These are phyloP conservation scores for Cryptosporidium baileyi DNA, from an alignment of 169 alveolate genomes.

Conservation along the genomic window DNA sequence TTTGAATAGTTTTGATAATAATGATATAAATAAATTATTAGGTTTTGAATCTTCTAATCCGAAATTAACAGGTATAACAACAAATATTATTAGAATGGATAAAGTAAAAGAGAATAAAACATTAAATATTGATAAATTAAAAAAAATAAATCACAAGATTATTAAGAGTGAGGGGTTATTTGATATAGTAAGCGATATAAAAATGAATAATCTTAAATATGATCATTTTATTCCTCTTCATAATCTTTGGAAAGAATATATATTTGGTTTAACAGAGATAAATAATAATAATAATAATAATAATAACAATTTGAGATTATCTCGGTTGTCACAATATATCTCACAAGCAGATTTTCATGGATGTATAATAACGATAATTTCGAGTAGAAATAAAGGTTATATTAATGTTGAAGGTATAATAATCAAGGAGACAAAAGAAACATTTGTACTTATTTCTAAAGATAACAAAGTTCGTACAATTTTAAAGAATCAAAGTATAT, in stretches of 20 bases:
- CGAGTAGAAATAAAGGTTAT: constrained; percentile 31
- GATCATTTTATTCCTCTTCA: constrained; percentile 41
- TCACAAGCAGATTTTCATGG: constrained; percentile 61
- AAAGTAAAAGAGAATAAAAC: constrained; percentile 7
- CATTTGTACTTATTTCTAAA: constrained; percentile 44
- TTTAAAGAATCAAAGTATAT: constrained; percentile 1
- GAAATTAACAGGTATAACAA: constrained; percentile 47
- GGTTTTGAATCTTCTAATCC: constrained; percentile 1
- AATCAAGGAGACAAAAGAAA: constrained; percentile 58
- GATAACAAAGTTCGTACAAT: constrained; percentile 38
- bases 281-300: not conserved
- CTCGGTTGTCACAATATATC: constrained; percentile 27
- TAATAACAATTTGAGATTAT: not conserved
- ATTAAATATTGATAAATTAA: not conserved
- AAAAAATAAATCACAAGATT: not conserved
- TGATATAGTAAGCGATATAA: constrained; percentile 22
- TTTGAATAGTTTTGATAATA: not conserved
- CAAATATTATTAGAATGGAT: constrained; percentile 50
- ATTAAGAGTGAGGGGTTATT: constrained; percentile 33
- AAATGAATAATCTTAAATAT: constrained; percentile 3
- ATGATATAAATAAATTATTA: not conserved
- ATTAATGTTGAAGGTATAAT: constrained; percentile 47
- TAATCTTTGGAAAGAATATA: constrained; percentile 57
- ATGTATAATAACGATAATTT: constrained; percentile 1
- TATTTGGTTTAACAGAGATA: not conserved